Conservation (phyloP, 2,329 filamentous ascomycete genomes). For the Pseudogymnoascus sp. region DNA sequence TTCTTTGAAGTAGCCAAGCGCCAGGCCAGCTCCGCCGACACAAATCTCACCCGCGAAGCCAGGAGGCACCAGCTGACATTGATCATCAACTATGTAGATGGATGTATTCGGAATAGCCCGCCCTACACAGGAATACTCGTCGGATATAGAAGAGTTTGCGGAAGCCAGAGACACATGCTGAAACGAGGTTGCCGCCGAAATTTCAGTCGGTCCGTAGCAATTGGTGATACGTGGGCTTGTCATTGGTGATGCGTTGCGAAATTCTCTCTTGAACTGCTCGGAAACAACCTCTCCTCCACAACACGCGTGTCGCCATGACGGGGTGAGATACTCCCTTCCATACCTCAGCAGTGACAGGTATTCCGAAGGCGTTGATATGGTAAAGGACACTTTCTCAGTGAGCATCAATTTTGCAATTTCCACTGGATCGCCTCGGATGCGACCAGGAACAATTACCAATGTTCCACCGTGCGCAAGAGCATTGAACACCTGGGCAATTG, state of each 20-base stretch:
- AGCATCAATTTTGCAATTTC: constrained; percentile 9
- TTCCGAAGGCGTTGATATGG: constrained; percentile 12
- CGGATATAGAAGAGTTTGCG: too few relatives aligned
- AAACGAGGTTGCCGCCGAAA: background rate
- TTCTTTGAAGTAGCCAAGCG: constrained; percentile 27
- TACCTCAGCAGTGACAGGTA: too few relatives aligned
- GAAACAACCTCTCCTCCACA: background rate
- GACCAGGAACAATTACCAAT: too few relatives aligned
- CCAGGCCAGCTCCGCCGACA: constrained; percentile 31
- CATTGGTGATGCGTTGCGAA: background rate
- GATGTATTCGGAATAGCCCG: constrained; percentile 11
- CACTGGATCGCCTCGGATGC: constrained; percentile 11
- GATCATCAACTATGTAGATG: constrained; percentile 32
- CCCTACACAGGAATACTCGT: too few relatives aligned
- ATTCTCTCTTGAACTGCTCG: background rate
- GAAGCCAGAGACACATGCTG: background rate
- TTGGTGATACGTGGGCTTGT: constrained; percentile 4
- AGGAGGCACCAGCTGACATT: constrained; percentile 29
- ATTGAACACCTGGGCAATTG: constrained; percentile 13
- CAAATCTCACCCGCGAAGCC: constrained; percentile 36
- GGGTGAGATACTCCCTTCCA: too few relatives aligned
- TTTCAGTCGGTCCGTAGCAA: constrained; percentile 15
- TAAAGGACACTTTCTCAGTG: constrained; percentile 7
- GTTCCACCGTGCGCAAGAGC: constrained; percentile 8
- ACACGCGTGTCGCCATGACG: background rate